These are phyloP conservation scores for Fusarium haematococcum DNA, from an alignment of 2,329 filamentous ascomycete species.

Conservation along the genomic window DNA sequence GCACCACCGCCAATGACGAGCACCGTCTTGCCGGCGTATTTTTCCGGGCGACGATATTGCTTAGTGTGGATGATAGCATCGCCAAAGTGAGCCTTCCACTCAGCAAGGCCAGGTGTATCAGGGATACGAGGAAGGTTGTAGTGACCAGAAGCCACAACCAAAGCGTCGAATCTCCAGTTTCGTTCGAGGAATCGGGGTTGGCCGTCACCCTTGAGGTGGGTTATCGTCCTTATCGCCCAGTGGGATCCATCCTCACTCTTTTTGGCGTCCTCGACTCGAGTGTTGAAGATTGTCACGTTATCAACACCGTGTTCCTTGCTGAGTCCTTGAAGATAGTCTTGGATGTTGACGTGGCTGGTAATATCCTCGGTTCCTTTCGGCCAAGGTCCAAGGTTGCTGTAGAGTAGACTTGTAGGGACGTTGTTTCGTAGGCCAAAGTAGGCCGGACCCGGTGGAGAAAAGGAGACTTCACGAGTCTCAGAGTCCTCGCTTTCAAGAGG, in stretches of 20 bases:
- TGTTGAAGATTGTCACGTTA: conserved; percentile 64
- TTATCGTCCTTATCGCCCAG: conserved; percentile 66
- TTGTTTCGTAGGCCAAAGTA: conserved; percentile 75
- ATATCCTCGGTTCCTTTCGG: conserved; percentile 69
- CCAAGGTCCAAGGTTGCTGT: conserved; percentile 61
- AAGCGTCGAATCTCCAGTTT: conserved; percentile 66
- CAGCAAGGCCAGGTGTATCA: conserved; percentile 66
- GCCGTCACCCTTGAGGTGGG: conserved; percentile 47
- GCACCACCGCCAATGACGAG: conserved; percentile 66
- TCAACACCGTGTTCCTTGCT: conserved; percentile 63
- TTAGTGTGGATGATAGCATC: conserved; percentile 75
- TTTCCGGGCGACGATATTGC: conserved; percentile 72
- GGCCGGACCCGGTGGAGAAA: conserved; percentile 59
- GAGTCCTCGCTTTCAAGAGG: not conserved
- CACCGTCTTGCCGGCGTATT: conserved; percentile 64
- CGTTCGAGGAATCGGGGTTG: conserved; percentile 45
- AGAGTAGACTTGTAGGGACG: conserved; percentile 71
- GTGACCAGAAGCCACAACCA: conserved; percentile 76
- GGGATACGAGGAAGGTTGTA: conserved; percentile 74
- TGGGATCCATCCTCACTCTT: conserved; percentile 56
- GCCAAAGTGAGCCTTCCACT: conserved; percentile 67
- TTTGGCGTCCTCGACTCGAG: conserved; percentile 64
- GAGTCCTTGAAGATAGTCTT: conserved; percentile 71
- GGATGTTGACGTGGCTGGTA: conserved; percentile 67
- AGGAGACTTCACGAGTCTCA: conserved; percentile 17